Base-by-base conservation (phyloP, 1,284 basidiomycete genomes). In the Trichosporon ovoides region DNA sequence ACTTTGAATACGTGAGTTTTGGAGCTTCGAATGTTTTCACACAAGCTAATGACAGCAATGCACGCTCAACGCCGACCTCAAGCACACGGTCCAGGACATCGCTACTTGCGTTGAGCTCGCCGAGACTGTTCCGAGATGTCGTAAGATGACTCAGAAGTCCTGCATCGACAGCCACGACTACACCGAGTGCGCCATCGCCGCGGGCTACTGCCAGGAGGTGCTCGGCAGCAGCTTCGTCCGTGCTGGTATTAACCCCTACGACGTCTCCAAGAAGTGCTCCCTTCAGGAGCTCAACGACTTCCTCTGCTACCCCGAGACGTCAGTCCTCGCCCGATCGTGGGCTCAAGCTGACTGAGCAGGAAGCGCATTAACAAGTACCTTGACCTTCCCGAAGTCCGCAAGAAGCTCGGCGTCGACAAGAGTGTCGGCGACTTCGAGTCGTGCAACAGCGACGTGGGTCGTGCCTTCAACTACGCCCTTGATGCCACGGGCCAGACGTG, bases 191-290 rank as follows among this genome's bases (percentile, higher is more conserved):
- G 36, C 22, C 22, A 84, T 85, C 11, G 83, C 86, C 1, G 64
- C 83, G 28, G 70, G 69, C n/a, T 87, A 87, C 71, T 88, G 87
- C 70, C 59, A 69, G 9, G 55, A 63, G 16, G 75, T 76, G 4
- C 64, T 83, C 10, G 75, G 75, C 14, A 53, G 46, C 13, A 59
- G 68, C 2, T 77, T 77, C 69, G 55, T 71, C 33, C 49, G 28
- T 0, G 69, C 76, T 19, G 68, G 68, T 9, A 65, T 73, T 20
- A 79, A 79, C 65, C 76, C 76, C 57, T 89, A 89, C 68, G 86
- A 88, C 68, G 80, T 88, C 49, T 83, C 82, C 63, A 81, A 81
- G 68, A 68, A 76, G 48, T 88, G 87, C 62, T 81, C 83, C 52
- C 51, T 61, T 80, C 60, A 75, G 28, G 75, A 79, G 59, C 66